These are phyloP conservation scores for Jatropha podagrica DNA, from an alignment of 441 rosid genomes.

Conservation along the genomic window DNA sequence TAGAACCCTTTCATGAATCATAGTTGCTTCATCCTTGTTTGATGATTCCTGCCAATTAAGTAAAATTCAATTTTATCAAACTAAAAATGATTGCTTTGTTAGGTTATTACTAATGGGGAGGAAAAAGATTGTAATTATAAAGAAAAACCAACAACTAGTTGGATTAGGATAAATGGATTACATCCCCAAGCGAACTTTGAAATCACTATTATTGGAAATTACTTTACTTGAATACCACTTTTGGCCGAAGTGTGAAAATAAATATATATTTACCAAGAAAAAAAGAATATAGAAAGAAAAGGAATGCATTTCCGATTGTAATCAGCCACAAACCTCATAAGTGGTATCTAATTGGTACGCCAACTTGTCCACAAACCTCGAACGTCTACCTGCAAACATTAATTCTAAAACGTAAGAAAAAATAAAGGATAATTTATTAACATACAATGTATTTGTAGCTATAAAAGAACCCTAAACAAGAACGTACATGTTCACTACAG, in stretches of 20 bases:
- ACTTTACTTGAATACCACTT: too few species aligned
- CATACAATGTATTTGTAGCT: background rate
- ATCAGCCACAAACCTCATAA: slow-evolving; percentile 30
- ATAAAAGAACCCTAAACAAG: background rate
- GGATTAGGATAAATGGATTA: too few species aligned
- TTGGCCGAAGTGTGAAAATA: too few species aligned
- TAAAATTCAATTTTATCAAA: too few species aligned
- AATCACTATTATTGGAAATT: too few species aligned
- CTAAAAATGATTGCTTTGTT: too few species aligned
- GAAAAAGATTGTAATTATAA: too few species aligned
- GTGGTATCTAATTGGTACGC: slow-evolving; percentile 29
- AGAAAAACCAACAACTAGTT: too few species aligned
- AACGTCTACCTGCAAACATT: slow-evolving; percentile 49
- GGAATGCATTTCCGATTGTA: background rate
- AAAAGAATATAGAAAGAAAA: background rate
- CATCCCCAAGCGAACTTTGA: too few species aligned
- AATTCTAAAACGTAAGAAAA: background rate
- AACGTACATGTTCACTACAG: background rate
- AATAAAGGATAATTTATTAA: background rate
- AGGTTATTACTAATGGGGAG: too few species aligned
- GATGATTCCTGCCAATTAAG: slow-evolving; percentile 16
- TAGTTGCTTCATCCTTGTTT: slow-evolving; percentile 18
- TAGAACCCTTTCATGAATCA: slow-evolving; percentile 66
- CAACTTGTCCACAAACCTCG: slow-evolving; percentile 32
- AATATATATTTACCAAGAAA: background rate